Conservation (phyloP, 75 land plant genomes). For the Selaginella moellendorffii region DNA sequence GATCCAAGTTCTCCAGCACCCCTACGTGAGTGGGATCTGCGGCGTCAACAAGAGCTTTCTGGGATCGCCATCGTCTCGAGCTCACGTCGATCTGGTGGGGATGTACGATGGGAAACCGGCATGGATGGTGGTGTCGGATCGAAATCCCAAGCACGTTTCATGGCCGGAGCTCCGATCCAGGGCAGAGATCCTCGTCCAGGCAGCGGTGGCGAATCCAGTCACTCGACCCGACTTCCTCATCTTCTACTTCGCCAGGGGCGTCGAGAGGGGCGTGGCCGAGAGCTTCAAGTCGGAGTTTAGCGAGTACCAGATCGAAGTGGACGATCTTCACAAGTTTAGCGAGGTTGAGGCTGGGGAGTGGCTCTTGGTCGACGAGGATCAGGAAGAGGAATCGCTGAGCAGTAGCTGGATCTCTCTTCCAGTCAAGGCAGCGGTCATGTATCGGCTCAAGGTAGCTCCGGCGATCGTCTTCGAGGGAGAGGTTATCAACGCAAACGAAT, state of each 20-base stretch:
- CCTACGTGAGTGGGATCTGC: slow-evolving; percentile 44
- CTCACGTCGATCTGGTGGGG: slow-evolving; percentile 76
- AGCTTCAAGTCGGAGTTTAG: slow-evolving; percentile 36
- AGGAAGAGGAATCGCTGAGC: background rate
- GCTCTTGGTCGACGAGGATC: background rate
- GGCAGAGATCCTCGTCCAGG: slow-evolving; percentile 24
- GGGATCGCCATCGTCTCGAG: background rate
- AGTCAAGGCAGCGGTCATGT: background rate
- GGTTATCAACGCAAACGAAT: background rate
- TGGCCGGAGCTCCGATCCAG: slow-evolving; percentile 38
- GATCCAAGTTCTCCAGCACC: slow-evolving; percentile 46
- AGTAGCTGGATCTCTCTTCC: background rate
- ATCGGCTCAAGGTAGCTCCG: background rate
- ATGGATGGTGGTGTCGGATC: slow-evolving; percentile 75
- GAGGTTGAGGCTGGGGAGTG: slow-evolving; percentile 3
- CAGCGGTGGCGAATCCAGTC: slow-evolving; percentile 29
- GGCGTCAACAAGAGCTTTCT: slow-evolving; percentile 53
- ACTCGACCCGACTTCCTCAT: slow-evolving; percentile 44
- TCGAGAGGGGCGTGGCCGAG: slow-evolving; percentile 15
- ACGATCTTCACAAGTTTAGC: background rate
- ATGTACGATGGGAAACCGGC: slow-evolving; percentile 39
- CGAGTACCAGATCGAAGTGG: slow-evolving; percentile 24
- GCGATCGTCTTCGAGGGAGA: background rate
- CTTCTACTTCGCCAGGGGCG: slow-evolving; percentile 50
- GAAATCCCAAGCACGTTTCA: slow-evolving; percentile 53